Base-by-base conservation (phyloP, 2,329 filamentous ascomycete species). In the Dactylellina sp. region DNA sequence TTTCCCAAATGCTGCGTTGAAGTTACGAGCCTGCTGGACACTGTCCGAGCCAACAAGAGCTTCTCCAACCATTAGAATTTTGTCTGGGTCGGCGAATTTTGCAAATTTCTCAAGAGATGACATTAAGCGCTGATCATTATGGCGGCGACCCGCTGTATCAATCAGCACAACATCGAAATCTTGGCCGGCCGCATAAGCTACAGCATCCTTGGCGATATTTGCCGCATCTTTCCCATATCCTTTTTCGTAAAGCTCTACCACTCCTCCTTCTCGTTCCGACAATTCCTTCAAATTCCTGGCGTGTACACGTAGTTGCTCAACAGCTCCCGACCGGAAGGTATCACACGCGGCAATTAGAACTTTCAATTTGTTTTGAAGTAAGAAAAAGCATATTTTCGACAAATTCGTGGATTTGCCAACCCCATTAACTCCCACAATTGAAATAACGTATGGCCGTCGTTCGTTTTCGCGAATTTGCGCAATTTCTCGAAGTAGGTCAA, bases 221-320 rank as follows among this genome's bases (percentile, higher is more conserved):
- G 96, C 96, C 0, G 96, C 95, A 80, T 99, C 96, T 80, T 97
- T 98, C 79, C 95, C 95, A 80, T 99, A 99, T 37, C 95, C 95
- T 83, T 96, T 95, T 80, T 99, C 92, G 82, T 96, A 99, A 53
- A 99, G 85, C 80, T 96, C 93, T 53, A 99, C 92, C 64, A 88
- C 83, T 25, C 92, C 91, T 49, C 91, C 91, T 82, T 98, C 93
- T 75, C 95, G 89, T 57, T 88, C 86, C 3, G 89, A 91, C 32
- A 99, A 86, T 82, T 99, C 94, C 80, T 91, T 92, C 76, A 99
- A 85, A 80, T 98, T 97, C 70, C 92, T 89, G 28, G 96, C 95
- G 80, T 99, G 95, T 2, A 98, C 95, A 64, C 92, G 92, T 9
- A 99, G 87, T 82, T 99, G 95, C 83, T 99, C 95, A 59, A 99